Evolutionary conservation across 306 rosid genomes (phyloP).

Genomic region (Lathyrus sativus): DNA sequence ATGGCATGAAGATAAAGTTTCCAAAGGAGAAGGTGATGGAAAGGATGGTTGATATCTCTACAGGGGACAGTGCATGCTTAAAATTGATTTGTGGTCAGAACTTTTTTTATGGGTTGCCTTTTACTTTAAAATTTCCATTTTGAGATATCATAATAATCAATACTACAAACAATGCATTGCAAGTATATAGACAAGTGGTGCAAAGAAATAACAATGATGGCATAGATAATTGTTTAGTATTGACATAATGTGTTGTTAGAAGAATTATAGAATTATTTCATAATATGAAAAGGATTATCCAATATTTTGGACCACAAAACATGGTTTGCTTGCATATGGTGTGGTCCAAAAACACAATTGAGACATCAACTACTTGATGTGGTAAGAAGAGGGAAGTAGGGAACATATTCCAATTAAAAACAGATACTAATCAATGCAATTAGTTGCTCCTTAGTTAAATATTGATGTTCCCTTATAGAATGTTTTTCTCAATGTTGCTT

Average conservation of each 20-base stretch:
- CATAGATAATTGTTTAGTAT: no score
- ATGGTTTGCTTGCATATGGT: conserved; percentile 24
- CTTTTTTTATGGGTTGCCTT: conserved; percentile 17
- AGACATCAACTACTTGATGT: conserved; percentile 20
- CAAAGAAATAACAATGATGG: no score
- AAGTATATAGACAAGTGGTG: conserved; percentile 26
- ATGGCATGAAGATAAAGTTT: conserved; percentile 40
- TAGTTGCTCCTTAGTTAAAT: not conserved
- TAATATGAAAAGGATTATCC: no score
- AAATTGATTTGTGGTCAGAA: conserved; percentile 38
- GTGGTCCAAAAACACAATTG: conserved; percentile 38
- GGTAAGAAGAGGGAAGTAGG: conserved; percentile 34
- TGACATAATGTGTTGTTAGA: no score
- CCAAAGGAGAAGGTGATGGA: conserved; percentile 43
- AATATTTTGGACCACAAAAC: conserved; percentile 30
- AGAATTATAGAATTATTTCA: no score
- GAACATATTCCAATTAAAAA: conserved; percentile 34
- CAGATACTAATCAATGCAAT: conserved; percentile 29
- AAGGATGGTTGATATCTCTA: conserved; percentile 50
- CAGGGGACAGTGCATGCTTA: conserved; percentile 58
- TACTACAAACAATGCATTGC: not conserved
- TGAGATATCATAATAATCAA: conserved; percentile 40
- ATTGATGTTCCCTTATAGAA: conserved; percentile 5
- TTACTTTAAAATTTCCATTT: conserved; percentile 42
- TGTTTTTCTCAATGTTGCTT: conserved; percentile 8